Percentiles rank a stretch among this genome's conserved stretches.
phyloP scores from a whole-genome alignment of 345 rosid species.

The Dipteronia dyeriana region DNA sequence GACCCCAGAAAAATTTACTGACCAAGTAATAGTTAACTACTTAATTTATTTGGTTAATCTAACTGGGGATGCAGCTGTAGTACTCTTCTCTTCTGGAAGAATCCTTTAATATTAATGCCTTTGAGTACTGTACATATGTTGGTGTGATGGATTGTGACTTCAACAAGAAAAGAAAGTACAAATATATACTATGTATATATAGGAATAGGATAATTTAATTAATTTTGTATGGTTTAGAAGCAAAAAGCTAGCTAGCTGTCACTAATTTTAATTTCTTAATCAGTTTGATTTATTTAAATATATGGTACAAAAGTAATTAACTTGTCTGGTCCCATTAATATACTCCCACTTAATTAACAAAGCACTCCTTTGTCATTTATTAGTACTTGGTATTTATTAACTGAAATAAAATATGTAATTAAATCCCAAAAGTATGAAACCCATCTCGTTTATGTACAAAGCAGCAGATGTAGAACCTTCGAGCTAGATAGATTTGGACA shows the following conservation, averaged over 20 bases:
- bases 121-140: too few relatives aligned
- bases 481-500: too few relatives aligned
- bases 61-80: too few relatives aligned
- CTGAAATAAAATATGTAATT: neutral
- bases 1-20: too few relatives aligned
- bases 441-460: neutral
- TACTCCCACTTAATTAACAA: neutral
- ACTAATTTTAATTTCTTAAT: neutral
- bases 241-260: neutral
- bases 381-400: neutral
- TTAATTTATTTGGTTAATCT: too few relatives aligned
- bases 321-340: neutral
- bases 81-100: too few relatives aligned
- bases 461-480: too few relatives aligned
- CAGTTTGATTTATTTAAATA: neutral
- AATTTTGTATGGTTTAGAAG: neutral
- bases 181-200: neutral
- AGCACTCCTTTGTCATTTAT: slow-evolving; percentile 8
- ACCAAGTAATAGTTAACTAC: too few relatives aligned
- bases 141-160: too few relatives aligned
- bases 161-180: too few relatives aligned
- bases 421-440: neutral
- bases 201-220: neutral
- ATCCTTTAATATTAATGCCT: too few relatives aligned
- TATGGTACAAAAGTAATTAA: neutral